Evolutionary conservation across 257 asterid species (phyloP).

Genomic region (Solanum paucissectum): DNA sequence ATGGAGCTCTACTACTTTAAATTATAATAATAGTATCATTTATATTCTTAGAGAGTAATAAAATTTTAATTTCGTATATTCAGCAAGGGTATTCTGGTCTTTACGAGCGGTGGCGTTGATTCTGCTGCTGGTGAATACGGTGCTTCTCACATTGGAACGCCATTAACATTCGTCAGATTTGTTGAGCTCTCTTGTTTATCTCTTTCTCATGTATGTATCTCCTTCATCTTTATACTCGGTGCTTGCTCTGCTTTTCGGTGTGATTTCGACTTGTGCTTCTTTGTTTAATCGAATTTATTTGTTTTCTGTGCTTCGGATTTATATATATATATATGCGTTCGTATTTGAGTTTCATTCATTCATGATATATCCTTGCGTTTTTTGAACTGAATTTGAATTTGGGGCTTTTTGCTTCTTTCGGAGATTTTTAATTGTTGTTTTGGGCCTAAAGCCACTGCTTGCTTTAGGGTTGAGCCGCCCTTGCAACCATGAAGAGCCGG

Average conservation of each 20-base stretch:
- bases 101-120: neutral
- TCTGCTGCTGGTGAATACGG: neutral
- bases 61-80: neutral
- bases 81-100: neutral
- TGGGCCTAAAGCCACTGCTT: neutral
- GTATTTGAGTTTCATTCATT: neutral
- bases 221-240: neutral
- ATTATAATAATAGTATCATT: no score
- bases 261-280: neutral
- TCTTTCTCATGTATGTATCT: neutral
- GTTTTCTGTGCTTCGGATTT: neutral
- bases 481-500: slow-evolving; percentile 57
- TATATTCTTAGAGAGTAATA: neutral
- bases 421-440: neutral
- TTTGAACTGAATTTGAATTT: neutral
- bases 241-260: neutral
- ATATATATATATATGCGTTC: neutral
- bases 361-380: neutral
- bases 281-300: neutral
- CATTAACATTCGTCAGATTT: neutral
- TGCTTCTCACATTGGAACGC: neutral
- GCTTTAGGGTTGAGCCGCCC: neutral
- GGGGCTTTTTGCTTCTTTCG: neutral
- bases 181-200: neutral
- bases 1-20: neutral